Conservation (phyloP, 768 basidiomycete species). For the Lyophyllum decastes region DNA sequence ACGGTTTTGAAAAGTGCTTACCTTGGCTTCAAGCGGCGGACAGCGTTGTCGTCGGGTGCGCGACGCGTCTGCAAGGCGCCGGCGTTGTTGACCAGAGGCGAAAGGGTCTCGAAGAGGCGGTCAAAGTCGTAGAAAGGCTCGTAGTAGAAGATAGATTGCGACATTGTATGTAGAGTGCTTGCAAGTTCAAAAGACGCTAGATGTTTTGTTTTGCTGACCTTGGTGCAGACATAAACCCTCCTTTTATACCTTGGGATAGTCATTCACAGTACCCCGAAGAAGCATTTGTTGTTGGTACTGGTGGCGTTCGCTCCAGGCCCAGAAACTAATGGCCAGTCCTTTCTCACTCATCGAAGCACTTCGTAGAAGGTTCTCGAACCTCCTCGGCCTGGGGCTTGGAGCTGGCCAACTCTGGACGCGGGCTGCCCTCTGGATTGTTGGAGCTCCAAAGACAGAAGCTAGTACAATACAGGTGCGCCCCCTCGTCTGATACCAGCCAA, state of each 20-base stretch:
- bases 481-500: too few species aligned
- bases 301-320: too few species aligned
- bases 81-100: conserved; percentile 11
- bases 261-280: not conserved
- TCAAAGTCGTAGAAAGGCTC: conserved; percentile 47
- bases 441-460: too few species aligned
- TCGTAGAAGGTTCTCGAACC: too few species aligned
- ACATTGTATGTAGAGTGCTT: conserved; percentile 5
- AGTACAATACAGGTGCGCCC: too few species aligned
- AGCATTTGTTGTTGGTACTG: not conserved
- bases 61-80: conserved; percentile 11
- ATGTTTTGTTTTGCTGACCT: not conserved
- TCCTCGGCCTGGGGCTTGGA: too few species aligned
- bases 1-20: not conserved
- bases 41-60: not conserved
- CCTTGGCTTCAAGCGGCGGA: not conserved
- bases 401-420: too few species aligned
- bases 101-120: conserved; percentile 42
- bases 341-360: not conserved
- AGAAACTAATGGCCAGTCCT: not conserved
- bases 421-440: too few species aligned
- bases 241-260: not conserved
- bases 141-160: conserved; percentile 40
- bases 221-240: not conserved
- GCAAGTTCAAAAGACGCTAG: not conserved